Evolutionary conservation across 129 eudicot species (phyloP).

Genomic region (Glebionis coronaria): DNA sequence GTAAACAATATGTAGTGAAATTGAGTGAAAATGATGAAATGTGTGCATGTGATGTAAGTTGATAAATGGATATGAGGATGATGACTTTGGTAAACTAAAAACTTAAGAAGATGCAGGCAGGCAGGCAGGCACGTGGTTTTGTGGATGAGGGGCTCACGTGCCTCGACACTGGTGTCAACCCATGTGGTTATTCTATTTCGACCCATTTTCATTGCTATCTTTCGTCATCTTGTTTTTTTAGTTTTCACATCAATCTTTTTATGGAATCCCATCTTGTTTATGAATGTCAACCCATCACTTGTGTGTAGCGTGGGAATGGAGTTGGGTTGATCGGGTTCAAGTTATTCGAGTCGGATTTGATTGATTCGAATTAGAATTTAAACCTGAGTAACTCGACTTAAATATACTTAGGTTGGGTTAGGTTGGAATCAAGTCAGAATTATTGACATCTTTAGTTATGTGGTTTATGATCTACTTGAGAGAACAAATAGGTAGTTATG

Average conservation of each 20-base stretch:
- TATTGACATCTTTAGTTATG: too few species aligned
- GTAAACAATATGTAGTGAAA: too few species aligned
- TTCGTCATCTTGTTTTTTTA: neutral
- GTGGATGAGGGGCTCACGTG: slow-evolving; percentile 33
- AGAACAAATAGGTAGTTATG: too few species aligned
- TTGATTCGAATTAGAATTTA: too few species aligned
- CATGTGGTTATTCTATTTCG: slow-evolving; percentile 23
- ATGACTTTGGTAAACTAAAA: slow-evolving; percentile 29
- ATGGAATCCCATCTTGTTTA: slow-evolving; percentile 12
- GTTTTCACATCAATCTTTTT: neutral
- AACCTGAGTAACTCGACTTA: too few species aligned
- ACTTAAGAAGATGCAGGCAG: slow-evolving; percentile 20
- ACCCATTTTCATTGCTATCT: neutral
- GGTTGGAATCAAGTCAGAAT: too few species aligned
- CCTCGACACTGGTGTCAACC: slow-evolving; percentile 28
- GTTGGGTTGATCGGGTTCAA: too few species aligned
- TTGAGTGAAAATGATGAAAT: neutral
- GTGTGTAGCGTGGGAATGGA: too few species aligned
- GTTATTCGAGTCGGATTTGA: too few species aligned
- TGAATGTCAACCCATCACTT: slow-evolving; percentile 25
- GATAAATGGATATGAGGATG: slow-evolving; percentile 26
- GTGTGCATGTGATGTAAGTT: neutral
- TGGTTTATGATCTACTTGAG: too few species aligned
- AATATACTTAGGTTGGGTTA: too few species aligned
- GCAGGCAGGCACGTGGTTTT: slow-evolving; percentile 31